Percentiles rank a stretch among this genome's conserved stretches.
Evolutionary conservation across 306 rosid species (phyloP).

Genomic region (Luffa acutangula): DNA sequence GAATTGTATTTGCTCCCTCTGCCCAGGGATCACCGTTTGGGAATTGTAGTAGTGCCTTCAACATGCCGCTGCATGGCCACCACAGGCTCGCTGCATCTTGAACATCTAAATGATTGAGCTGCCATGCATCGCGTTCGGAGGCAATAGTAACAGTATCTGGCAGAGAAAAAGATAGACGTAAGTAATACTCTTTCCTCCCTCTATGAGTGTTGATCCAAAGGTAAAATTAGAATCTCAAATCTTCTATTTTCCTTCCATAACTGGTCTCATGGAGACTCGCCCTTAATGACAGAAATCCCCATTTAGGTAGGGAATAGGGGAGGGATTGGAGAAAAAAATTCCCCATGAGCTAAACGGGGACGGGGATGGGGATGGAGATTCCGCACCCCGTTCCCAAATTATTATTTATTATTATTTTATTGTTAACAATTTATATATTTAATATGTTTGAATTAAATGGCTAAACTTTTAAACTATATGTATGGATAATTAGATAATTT

Average conservation of each 20-base stretch:
- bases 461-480: too few species aligned
- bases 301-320: too few species aligned
- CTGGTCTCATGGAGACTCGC: too few species aligned
- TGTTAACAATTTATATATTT: too few species aligned
- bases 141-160: slow-evolving; percentile 95
- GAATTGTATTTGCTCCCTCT: background rate
- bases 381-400: too few species aligned
- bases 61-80: slow-evolving; percentile 71
- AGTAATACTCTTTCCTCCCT: background rate
- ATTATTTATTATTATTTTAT: too few species aligned
- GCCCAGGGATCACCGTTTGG: slow-evolving; percentile 23
- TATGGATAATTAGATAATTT: too few species aligned
- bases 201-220: background rate
- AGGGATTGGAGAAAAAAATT: too few species aligned
- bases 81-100: slow-evolving; percentile 78
- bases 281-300: too few species aligned
- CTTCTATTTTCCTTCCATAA: background rate
- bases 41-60: slow-evolving; percentile 17
- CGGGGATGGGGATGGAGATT: too few species aligned
- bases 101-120: slow-evolving; percentile 78
- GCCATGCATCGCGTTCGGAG: slow-evolving; percentile 90
- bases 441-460: too few species aligned
- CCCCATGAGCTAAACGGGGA: too few species aligned
- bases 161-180: slow-evolving; percentile 6
- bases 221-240: background rate